These are phyloP conservation scores for Globisporangium sylvaticum DNA, from an alignment of 352 stramenopile species.

Conservation along the genomic window DNA sequence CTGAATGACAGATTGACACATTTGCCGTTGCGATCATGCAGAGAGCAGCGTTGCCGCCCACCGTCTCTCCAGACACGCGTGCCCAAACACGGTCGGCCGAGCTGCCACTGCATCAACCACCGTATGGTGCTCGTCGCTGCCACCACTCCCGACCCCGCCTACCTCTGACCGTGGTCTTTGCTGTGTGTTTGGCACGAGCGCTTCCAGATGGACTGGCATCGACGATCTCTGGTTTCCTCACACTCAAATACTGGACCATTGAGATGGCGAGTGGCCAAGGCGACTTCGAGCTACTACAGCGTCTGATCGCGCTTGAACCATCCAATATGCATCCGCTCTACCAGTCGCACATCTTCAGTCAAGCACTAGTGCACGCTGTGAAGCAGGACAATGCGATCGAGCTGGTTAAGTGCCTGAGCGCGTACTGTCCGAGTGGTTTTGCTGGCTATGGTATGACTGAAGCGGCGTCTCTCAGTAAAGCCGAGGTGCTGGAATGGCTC, in stretches of 20 bases:
- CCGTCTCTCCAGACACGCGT: no score
- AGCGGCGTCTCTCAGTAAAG: not conserved
- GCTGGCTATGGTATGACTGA: not conserved
- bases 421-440: not conserved
- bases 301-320: not conserved
- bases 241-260: not conserved
- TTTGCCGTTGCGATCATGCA: no score
- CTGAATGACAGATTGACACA: no score
- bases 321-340: not conserved
- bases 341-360: not conserved
- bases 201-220: not conserved
- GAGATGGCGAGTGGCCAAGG: not conserved
- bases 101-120: no score
- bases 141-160: not conserved
- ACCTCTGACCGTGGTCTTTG: not conserved
- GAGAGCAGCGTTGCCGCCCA: no score
- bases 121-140: no score
- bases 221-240: not conserved
- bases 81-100: no score
- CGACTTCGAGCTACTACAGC: not conserved
- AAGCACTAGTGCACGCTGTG: not conserved
- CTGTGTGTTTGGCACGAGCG: not conserved
- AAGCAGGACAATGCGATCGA: not conserved
- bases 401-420: not conserved
- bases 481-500: conserved; percentile 1